Conservation (phyloP, 805 yeast genomes). For the Ogataea methanolica region DNA sequence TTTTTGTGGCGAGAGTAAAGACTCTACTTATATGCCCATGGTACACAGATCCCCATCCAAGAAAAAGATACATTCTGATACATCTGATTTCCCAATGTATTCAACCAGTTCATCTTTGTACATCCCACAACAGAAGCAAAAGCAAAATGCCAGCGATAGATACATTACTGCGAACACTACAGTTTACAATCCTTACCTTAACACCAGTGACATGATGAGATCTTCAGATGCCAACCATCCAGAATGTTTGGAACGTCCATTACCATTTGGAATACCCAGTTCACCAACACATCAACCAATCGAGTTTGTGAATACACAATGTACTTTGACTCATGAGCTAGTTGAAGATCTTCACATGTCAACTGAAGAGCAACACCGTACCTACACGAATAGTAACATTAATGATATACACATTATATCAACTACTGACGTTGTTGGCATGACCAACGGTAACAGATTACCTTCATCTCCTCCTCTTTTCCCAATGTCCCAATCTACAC, state of each 20-base stretch:
- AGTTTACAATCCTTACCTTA: background rate
- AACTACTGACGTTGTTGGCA: conserved; percentile 21
- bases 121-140: conserved; percentile 3
- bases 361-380: too few relatives aligned
- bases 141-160: background rate
- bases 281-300: conserved; percentile 23
- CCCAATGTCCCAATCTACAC: conserved; percentile 18
- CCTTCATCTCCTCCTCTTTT: conserved; percentile 26
- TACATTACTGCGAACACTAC: background rate
- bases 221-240: conserved; percentile 1
- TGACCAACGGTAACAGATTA: conserved; percentile 19
- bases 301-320: background rate
- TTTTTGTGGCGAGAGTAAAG: background rate
- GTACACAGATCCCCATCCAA: conserved; percentile 14
- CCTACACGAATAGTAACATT: too few relatives aligned
- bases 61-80: conserved; percentile 9
- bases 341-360: background rate
- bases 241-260: conserved; percentile 4
- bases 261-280: conserved; percentile 34
- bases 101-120: conserved; percentile 8
- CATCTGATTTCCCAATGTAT: conserved; percentile 12
- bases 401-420: background rate
- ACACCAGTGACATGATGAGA: background rate
- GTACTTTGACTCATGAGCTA: background rate
- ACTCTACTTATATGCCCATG: conserved; percentile 25